Percentiles rank a stretch among this genome's conserved stretches.
Evolutionary conservation across 495 filamentous ascomycete species (phyloP).

Genomic region (Trichocladium uniseriatum): DNA sequence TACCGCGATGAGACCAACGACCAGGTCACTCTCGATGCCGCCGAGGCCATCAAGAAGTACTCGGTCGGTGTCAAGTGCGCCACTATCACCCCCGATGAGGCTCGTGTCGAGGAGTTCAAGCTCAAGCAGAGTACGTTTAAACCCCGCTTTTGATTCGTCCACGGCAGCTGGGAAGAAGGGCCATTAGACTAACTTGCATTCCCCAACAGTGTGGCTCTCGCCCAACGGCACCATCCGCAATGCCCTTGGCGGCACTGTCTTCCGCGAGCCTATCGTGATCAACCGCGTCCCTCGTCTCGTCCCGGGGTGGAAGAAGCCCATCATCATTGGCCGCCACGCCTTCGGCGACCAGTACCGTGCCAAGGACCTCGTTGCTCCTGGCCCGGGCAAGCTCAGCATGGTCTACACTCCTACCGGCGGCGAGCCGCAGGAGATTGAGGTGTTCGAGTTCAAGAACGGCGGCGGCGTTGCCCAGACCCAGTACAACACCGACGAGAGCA

Average conservation of each 20-base stretch:
- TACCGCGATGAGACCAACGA: constrained; percentile 95
- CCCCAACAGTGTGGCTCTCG: constrained; percentile 73
- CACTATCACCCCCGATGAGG: constrained; percentile 97
- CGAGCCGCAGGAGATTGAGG: constrained; percentile 75
- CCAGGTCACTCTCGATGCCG: constrained; percentile 86
- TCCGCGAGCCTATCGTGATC: constrained; percentile 97
- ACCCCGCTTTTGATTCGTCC: neutral
- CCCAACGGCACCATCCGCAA: constrained; percentile 99
- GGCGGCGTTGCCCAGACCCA: constrained; percentile 86
- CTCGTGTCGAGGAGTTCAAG: constrained; percentile 91
- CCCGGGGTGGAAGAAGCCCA: constrained; percentile 94
- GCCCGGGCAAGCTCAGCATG: constrained; percentile 81
- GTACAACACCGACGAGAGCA: constrained; percentile 97
- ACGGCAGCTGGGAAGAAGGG: no score
- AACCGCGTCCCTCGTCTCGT: constrained; percentile 83
- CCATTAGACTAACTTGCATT: constrained; percentile 9
- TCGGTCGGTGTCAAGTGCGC: constrained; percentile 97
- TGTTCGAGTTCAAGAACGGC: constrained; percentile 75
- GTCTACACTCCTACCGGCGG: constrained; percentile 82
- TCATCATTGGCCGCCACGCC: constrained; percentile 96
- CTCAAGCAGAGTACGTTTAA: constrained; percentile 81
- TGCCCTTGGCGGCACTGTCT: constrained; percentile 88
- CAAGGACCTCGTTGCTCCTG: constrained; percentile 73
- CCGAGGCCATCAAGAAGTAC: constrained; percentile 98
- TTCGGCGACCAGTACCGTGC: constrained; percentile 98